A percentile compares a stretch with the other conserved stretches of the same genome.
phyloP scores from a whole-genome alignment of 345 rosid species.

The Carallia brachiata region DNA sequence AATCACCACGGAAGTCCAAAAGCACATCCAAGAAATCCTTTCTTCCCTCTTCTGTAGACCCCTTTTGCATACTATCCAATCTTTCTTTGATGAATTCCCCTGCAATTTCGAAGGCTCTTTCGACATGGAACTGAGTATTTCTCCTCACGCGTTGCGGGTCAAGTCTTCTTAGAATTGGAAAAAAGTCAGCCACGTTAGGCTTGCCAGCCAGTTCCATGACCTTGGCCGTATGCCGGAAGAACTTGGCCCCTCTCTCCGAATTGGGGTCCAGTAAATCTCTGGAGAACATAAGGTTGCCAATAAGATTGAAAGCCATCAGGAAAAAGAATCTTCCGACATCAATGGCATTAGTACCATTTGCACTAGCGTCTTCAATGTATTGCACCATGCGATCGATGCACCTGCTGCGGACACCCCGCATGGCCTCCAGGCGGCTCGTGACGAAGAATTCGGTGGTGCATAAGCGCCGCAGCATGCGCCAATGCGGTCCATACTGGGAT shows the following conservation, averaged over 20 bases:
- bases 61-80: constrained; percentile 22
- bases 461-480: constrained; percentile 71
- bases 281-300: constrained; percentile 70
- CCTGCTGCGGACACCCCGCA: constrained; percentile 37
- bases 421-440: constrained; percentile 56
- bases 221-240: constrained; percentile 63
- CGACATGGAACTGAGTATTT: constrained; percentile 57
- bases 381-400: constrained; percentile 57
- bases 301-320: constrained; percentile 66
- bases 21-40: constrained; percentile 76
- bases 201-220: constrained; percentile 79
- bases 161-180: constrained; percentile 53
- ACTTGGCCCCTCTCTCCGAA: constrained; percentile 55
- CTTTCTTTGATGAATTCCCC: constrained; percentile 64
- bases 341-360: constrained; percentile 36
- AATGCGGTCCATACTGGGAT: constrained; percentile 69
- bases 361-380: constrained; percentile 43
- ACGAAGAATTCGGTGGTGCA: constrained; percentile 67
- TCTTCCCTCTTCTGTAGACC: constrained; percentile 9
- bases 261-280: constrained; percentile 58
- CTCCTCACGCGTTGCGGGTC: constrained; percentile 81
- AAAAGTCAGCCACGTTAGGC: constrained; percentile 74
- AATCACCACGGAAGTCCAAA: constrained; percentile 70
- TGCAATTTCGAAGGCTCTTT: constrained; percentile 54
- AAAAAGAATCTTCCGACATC: constrained; percentile 65